Evolutionary conservation across 106 monocot genomes (phyloP), one percentile per base, ranked within the genome.

Genomic region (Dendrobium nobile): DNA sequence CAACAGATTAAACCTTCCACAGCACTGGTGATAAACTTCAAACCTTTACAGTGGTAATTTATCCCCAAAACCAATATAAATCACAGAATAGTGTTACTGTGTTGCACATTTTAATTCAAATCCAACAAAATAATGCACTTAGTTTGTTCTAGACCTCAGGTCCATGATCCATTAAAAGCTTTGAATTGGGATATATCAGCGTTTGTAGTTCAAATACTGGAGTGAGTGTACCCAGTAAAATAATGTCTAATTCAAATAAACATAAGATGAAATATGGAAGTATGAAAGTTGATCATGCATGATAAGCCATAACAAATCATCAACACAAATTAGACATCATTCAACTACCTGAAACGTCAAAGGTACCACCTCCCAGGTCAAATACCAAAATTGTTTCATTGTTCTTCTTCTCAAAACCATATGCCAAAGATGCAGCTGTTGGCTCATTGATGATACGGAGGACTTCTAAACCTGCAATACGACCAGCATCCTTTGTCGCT

Each of bases 371-470:
- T 67, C 92, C 95, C 77, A 95, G 74, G 75, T 95, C 95, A 84
- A 92, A 95, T 1, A 95, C 95, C 7, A 95, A 82, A 77, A 96
- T 93, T 4, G 93, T 93, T 75, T 96, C 96, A 86, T 93, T 96
- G 75, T 87, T 91, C 84, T 96, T 93, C 87, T 91, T 96, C 68
- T 93, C 91, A 86, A 96, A 96, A n/a, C 93, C 93, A 87, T 96
- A 93, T 16, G 95, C 89, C 56, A 95, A 76, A 1, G 95, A 92
- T 45, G 92, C 92, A 43, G 92, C 92, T 10, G 95, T 92, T 1
- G 95, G 95, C 64, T 95, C 95, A 80, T 95, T 95, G 73, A 95
- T 92, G 51, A 95, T 95, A 48, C 92, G 92, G 41, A 95, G 90
- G 73, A 92, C 95, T 80, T 95, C 95, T 79, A 95, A 77, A 64